Evolutionary conservation across 805 yeast species (phyloP).

Genomic region (Saturnispora sekii): DNA sequence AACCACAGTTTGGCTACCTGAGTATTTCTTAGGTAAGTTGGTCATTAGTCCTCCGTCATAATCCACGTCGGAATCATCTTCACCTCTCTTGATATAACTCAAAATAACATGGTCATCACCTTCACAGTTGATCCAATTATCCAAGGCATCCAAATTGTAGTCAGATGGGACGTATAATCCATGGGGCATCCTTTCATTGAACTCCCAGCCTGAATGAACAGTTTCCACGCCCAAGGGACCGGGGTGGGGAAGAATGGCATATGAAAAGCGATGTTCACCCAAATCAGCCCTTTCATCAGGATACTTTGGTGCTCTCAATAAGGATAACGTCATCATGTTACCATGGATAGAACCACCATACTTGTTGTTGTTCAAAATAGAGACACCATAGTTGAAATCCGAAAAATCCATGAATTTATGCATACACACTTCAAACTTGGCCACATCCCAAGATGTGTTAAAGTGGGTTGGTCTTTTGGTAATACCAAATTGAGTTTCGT

Average conservation of each 20-base stretch:
- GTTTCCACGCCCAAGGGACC: slow-evolving; percentile 57
- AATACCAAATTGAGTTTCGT: slow-evolving; percentile 90
- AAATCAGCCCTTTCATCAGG: slow-evolving; percentile 95
- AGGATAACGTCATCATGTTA: slow-evolving; percentile 76
- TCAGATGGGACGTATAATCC: slow-evolving; percentile 13
- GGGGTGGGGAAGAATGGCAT: slow-evolving; percentile 75
- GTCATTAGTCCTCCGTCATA: slow-evolving; percentile 29
- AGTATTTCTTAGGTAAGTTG: slow-evolving; percentile 33
- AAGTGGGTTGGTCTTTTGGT: slow-evolving; percentile 90
- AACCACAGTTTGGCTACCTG: slow-evolving; percentile 44
- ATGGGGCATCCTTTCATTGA: slow-evolving; percentile 44
- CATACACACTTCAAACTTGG: slow-evolving; percentile 91
- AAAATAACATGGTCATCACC: slow-evolving; percentile 57
- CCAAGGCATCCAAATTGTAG: slow-evolving; percentile 1
- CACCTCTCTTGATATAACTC: slow-evolving; percentile 78
- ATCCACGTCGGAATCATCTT: slow-evolving; percentile 57
- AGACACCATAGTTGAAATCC: slow-evolving; percentile 79
- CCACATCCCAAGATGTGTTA: slow-evolving; percentile 94
- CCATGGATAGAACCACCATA: slow-evolving; percentile 94
- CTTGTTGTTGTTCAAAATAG: slow-evolving; percentile 73
- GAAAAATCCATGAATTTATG: slow-evolving; percentile 92
- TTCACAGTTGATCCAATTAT: slow-evolving; percentile 20
- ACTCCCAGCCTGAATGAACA: slow-evolving; percentile 68
- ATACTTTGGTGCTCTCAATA: slow-evolving; percentile 84
- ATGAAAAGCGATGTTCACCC: slow-evolving; percentile 76